phyloP scores from a whole-genome alignment of 768 basidiomycete genomes.

The Boletellus ananiceps region DNA sequence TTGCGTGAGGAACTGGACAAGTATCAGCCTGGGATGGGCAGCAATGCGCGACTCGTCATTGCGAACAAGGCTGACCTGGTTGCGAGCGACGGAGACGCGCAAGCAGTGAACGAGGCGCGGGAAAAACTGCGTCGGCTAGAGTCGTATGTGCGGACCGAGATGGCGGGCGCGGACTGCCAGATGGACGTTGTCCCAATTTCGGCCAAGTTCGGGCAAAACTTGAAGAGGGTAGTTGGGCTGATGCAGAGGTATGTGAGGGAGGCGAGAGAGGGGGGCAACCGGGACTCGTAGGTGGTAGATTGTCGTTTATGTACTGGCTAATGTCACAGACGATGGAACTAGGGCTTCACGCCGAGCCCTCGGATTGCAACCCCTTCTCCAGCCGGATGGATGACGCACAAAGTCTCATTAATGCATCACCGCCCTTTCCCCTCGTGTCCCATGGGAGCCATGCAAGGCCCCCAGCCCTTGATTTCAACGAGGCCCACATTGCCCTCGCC shows the following conservation, averaged over 20 bases:
- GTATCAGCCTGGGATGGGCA: slow-evolving; percentile 74
- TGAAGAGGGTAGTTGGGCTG: slow-evolving; percentile 60
- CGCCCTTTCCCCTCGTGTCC: too few relatives aligned
- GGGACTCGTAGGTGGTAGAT: not conserved
- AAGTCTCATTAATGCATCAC: too few relatives aligned
- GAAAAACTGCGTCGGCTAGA: slow-evolving; percentile 55
- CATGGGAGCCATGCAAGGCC: too few relatives aligned
- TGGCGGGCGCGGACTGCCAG: slow-evolving; percentile 22
- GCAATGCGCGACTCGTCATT: slow-evolving; percentile 73
- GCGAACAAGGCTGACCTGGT: slow-evolving; percentile 95
- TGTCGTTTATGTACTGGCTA: not conserved
- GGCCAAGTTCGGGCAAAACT: slow-evolving; percentile 82
- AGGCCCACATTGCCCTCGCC: too few relatives aligned
- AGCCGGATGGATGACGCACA: too few relatives aligned
- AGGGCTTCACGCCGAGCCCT: too few relatives aligned
- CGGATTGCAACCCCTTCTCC: too few relatives aligned
- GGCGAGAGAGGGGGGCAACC: slow-evolving; percentile 27
- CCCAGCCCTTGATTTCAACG: too few relatives aligned
- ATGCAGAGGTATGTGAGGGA: slow-evolving; percentile 65
- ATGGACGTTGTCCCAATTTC: slow-evolving; percentile 79
- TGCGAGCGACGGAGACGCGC: slow-evolving; percentile 42
- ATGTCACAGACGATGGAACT: not conserved
- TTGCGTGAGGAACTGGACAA: slow-evolving; percentile 81
- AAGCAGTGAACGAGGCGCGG: slow-evolving; percentile 48
- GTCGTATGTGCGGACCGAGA: slow-evolving; percentile 48